phyloP scores from a whole-genome alignment of 1,284 basidiomycete genomes.

The Boletellus dicymbophilus region DNA sequence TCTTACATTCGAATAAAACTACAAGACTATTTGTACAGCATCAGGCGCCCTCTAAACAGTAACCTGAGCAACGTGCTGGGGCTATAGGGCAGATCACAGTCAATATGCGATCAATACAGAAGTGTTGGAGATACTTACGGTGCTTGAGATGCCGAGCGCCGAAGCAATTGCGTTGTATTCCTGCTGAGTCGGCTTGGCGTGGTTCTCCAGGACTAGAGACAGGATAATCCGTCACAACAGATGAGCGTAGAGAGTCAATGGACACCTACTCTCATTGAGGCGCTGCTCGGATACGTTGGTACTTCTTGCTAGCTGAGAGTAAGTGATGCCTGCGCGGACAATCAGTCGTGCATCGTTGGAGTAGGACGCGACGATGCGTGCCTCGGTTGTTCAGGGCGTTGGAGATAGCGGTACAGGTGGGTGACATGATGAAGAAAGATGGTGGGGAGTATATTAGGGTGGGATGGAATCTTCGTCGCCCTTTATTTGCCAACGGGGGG shows the following conservation, averaged over 20 bases:
- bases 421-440: slow-evolving; percentile 41
- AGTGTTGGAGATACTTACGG: slow-evolving; percentile 11
- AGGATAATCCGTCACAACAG: not conserved
- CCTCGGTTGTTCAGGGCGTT: slow-evolving; percentile 53
- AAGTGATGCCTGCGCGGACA: slow-evolving; percentile 43
- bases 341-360: not conserved
- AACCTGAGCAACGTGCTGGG: not conserved
- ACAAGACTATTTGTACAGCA: slow-evolving; percentile 13
- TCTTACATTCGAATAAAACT: slow-evolving; percentile 7
- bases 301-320: slow-evolving; percentile 47
- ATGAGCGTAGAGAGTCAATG: slow-evolving; percentile 15
- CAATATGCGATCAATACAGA: not conserved
- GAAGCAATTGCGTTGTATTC: slow-evolving; percentile 56
- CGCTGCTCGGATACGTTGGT: slow-evolving; percentile 45
- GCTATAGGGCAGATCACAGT: not conserved
- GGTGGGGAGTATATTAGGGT: slow-evolving; percentile 35
- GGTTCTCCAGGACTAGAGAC: slow-evolving; percentile 53
- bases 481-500: slow-evolving; percentile 16
- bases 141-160: slow-evolving; percentile 43
- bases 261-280: slow-evolving; percentile 49
- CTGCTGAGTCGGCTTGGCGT: slow-evolving; percentile 40
- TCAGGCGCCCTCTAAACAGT: not conserved
- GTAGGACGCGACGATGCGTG: slow-evolving; percentile 19
- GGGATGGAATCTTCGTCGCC: not conserved
- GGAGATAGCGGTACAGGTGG: slow-evolving; percentile 60